Percentiles rank a stretch among this genome's conserved stretches.
phyloP scores from a whole-genome alignment of 1,139 yeast genomes.

The Pichia sp. region DNA sequence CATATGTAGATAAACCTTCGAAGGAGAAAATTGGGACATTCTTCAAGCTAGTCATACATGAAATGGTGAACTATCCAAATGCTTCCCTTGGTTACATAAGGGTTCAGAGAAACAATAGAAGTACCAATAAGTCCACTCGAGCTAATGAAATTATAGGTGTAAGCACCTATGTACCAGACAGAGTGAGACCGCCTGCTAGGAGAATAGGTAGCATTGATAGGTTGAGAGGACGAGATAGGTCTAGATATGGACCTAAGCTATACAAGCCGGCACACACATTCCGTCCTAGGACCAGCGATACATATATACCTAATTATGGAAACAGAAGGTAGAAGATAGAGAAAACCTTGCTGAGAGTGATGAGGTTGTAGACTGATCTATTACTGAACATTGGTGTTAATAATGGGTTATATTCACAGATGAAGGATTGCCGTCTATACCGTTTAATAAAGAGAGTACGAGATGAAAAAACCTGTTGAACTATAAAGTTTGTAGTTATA shows the following conservation, averaged over 20 bases:
- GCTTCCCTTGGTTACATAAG: conserved; percentile 25
- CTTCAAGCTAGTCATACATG: conserved; percentile 37
- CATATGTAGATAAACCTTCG: conserved; percentile 35
- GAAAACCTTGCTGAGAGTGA: background rate
- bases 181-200: background rate
- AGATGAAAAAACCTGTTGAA: background rate
- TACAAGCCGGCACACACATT: background rate
- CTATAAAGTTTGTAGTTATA: background rate
- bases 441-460: background rate
- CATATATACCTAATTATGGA: background rate
- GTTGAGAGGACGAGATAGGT: background rate
- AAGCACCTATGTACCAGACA: background rate
- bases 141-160: background rate
- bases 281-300: background rate
- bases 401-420: no score
- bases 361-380: background rate
- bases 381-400: no score
- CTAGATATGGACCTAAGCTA: background rate
- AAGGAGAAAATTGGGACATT: conserved; percentile 28
- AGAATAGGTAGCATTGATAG: background rate
- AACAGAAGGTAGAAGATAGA: background rate
- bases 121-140: background rate
- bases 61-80: conserved; percentile 36
- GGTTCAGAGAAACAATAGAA: background rate
- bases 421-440: no score